Evolutionary conservation across 208 protist species (phyloP).

Genomic region (Leishmania arabica): DNA sequence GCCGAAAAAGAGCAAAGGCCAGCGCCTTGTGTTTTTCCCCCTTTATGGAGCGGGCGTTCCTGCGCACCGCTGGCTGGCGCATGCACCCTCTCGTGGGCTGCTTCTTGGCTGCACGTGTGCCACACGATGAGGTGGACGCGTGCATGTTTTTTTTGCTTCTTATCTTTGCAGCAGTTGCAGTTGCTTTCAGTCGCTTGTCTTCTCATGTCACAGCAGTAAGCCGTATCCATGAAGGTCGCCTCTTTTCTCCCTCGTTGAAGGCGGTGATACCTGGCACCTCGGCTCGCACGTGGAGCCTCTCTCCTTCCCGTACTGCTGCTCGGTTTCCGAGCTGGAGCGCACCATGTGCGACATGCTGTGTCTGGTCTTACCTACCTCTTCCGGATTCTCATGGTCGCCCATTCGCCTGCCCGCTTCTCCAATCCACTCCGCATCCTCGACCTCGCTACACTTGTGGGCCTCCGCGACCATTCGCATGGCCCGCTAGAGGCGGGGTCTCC

Average conservation of each 20-base stretch:
- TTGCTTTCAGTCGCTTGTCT: slow-evolving; percentile 1
- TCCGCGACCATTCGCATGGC: not conserved
- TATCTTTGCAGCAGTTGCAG: not conserved
- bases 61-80: not conserved
- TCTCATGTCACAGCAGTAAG: not conserved
- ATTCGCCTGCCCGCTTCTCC: not conserved
- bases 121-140: not conserved
- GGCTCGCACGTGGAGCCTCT: no score
- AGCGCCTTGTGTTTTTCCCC: not conserved
- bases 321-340: not conserved
- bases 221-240: not conserved
- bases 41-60: not conserved
- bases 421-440: not conserved
- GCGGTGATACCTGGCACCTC: not conserved
- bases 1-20: not conserved
- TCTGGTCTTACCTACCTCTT: not conserved
- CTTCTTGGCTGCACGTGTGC: not conserved
- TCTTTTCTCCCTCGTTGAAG: not conserved
- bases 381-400: not conserved
- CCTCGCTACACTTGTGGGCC: not conserved
- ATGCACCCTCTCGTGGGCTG: not conserved
- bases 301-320: not conserved
- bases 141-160: not conserved
- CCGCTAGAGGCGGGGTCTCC: not conserved
- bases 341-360: not conserved